Conservation (phyloP, 306 rosid genomes). For the Trichosanthes truncata region DNA sequence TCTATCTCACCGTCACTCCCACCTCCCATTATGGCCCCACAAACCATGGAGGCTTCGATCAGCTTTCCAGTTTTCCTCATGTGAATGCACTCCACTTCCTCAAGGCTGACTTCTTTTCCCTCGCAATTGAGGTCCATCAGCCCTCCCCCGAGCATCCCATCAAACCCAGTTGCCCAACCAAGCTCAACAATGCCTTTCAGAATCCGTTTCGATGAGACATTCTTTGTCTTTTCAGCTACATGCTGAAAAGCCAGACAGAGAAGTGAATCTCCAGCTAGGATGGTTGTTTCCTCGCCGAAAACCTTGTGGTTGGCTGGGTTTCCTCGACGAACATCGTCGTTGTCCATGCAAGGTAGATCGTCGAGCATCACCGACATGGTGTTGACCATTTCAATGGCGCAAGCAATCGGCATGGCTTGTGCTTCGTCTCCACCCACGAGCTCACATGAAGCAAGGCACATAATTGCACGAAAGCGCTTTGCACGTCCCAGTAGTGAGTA, state of each 20-base stretch:
- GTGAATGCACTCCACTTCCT: not conserved
- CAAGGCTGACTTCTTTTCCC: not conserved
- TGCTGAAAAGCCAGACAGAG: not conserved
- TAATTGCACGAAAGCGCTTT: not conserved
- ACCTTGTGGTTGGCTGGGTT: not conserved
- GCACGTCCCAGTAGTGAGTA: not conserved
- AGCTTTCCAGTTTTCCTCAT: not conserved
- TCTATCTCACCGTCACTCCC: not conserved
- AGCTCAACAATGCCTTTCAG: not conserved
- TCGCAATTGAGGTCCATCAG: not conserved
- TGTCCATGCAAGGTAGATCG: not conserved
- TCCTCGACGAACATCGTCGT: not conserved
- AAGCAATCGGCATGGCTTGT: not conserved
- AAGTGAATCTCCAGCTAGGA: not conserved
- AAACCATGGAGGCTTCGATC: not conserved
- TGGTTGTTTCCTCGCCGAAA: not conserved
- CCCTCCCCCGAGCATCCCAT: not conserved
- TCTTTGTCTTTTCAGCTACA: not conserved
- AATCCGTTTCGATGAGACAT: not conserved
- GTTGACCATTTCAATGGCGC: not conserved
- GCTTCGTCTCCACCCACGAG: not conserved
- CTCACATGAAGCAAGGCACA: not conserved
- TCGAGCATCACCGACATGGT: not conserved
- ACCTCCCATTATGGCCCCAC: not conserved
- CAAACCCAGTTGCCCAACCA: not conserved